phyloP scores from a whole-genome alignment of 2,329 filamentous ascomycete genomes.

The Cucurbitaria berberidis region DNA sequence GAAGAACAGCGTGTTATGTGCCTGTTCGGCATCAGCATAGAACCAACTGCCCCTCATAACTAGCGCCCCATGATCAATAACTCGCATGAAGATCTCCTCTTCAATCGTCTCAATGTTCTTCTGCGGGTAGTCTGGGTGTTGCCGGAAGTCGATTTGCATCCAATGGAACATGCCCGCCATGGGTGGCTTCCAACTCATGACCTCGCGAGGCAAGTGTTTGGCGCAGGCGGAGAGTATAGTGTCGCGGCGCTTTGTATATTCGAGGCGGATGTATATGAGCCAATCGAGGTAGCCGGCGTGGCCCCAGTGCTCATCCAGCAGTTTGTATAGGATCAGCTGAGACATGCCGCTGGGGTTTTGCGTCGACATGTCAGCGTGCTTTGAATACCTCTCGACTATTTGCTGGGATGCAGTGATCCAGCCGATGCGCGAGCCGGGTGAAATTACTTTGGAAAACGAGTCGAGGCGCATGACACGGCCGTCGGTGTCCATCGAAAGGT shows the following conservation, averaged over 20 bases:
- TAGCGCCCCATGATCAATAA: conserved; percentile 78
- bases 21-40: conserved; percentile 70
- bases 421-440: conserved; percentile 80
- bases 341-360: conserved; percentile 87
- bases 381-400: conserved; percentile 80
- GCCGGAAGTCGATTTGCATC: conserved; percentile 70
- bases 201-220: conserved; percentile 71
- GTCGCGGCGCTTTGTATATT: conserved; percentile 82
- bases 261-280: conserved; percentile 79
- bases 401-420: conserved; percentile 91
- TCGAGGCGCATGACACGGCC: conserved; percentile 90
- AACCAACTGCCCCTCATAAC: conserved; percentile 92
- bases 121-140: conserved; percentile 65
- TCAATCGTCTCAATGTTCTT: conserved; percentile 70
- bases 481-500: conserved; percentile 81
- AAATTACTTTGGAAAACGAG: conserved; percentile 90
- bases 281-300: conserved; percentile 88
- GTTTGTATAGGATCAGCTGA: conserved; percentile 83
- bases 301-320: conserved; percentile 93
- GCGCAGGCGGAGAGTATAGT: conserved; percentile 81
- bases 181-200: conserved; percentile 81
- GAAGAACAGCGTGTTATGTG: conserved; percentile 76
- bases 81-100: conserved; percentile 81
- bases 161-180: conserved; percentile 95
- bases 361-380: conserved; percentile 81